Evolutionary conservation across 441 rosid genomes (phyloP), one percentile per base, ranked within the genome.

Genomic region (Francoa sonchifolia): DNA sequence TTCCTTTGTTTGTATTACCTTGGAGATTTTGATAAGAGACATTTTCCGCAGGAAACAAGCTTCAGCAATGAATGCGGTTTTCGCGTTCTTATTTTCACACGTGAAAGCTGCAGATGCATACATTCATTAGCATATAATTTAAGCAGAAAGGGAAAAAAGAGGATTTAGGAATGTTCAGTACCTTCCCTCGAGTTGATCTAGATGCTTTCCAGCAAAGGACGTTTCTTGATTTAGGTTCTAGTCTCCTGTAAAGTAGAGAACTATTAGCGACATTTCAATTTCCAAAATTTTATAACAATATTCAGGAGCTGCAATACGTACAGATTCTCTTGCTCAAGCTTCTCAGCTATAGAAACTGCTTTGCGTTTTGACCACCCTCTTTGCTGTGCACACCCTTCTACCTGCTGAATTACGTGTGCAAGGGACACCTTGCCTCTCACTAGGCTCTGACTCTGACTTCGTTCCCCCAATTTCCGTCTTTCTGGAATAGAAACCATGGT

Each of bases 271-370:
- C 5, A 32, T 20, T n/a, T 7, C 40, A 30, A 30, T 17, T 8
- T 29, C 33, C 33, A 4, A 7, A 9, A n/a, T 10, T 9, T 29
- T n/a, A 9, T 4, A 14, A 29, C 4, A 9, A 29, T 14, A 2
- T 29, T 29, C 4, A 22, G 22, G 21, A 12, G 31, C 19, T 5
- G 21, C 6, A 33, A 48, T 48, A 70, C 94, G 27, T 67, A 92
- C 99, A 92, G 72, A 50, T 92, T 92, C 55, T 92, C 99, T 67
- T 87, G 94, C 66, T 92, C 99, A 28, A 92, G 97, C 72, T 76
- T 92, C 72, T 87, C 99, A 1, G 97, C 99, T 4, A 92, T 83
- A 23, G 97, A 92, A 57, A 92, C 77, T 2, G 95, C 95, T 65
- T 77, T 92, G 28, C 74, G 79, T 58, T 63, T 83, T 47, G 99